Conservation (phyloP, 352 stramenopile genomes). For the Pilasporangium apinafurcum region DNA sequence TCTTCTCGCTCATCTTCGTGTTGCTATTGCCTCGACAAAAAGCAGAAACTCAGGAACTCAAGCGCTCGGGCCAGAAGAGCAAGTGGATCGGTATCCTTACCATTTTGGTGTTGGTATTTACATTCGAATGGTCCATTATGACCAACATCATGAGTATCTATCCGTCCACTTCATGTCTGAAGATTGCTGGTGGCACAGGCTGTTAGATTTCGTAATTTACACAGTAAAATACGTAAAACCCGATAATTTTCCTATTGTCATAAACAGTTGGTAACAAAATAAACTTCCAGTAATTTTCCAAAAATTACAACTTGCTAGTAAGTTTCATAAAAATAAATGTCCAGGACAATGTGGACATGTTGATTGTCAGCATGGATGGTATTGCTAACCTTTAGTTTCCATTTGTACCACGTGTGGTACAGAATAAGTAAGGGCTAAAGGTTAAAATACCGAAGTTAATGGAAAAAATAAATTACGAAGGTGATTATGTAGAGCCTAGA, state of each 20-base stretch:
- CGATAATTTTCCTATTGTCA: no score
- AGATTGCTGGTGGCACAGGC: constrained; percentile 29
- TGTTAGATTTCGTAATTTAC: no score
- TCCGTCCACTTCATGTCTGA: constrained; percentile 29
- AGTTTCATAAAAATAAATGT: constrained; percentile 8
- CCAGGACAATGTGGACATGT: no score
- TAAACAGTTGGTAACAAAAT: no score
- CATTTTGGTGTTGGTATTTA: constrained; percentile 27
- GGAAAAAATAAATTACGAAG: no score
- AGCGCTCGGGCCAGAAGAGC: constrained; percentile 20
- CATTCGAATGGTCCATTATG: constrained; percentile 42
- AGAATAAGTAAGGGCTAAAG: background rate
- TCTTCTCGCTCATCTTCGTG: constrained; percentile 35
- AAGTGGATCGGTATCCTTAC: constrained; percentile 29
- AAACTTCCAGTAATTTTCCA: no score
- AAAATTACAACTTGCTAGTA: no score
- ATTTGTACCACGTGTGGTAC: no score
- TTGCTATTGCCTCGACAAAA: constrained; percentile 40
- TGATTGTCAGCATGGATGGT: no score
- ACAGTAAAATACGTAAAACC: no score
- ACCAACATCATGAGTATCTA: constrained; percentile 53
- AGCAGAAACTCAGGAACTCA: constrained; percentile 42
- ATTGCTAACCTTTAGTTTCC: no score
- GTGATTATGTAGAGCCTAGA: no score
- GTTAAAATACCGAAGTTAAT: background rate